These are phyloP conservation scores for Fusarium sambucinum DNA, from an alignment of 2,329 filamentous ascomycete species.

Conservation along the genomic window DNA sequence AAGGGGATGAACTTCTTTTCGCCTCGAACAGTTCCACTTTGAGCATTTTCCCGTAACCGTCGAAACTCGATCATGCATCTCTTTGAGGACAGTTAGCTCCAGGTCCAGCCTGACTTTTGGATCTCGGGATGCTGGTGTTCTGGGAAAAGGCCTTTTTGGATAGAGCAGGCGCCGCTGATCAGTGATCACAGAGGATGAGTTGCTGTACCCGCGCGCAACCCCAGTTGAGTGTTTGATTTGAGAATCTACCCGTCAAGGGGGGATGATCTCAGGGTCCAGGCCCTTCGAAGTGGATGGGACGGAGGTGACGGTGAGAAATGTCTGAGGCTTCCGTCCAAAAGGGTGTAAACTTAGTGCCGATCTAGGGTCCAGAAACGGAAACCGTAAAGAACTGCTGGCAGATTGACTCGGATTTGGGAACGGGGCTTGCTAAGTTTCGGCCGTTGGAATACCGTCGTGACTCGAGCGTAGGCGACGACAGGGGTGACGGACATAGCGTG, in stretches of 20 bases:
- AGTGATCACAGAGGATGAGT: constrained; percentile 29
- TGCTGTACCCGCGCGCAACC: constrained; percentile 40
- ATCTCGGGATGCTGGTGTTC: neutral
- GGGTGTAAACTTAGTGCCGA: constrained; percentile 35
- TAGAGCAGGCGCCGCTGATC: constrained; percentile 29
- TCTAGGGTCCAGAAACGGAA: constrained; percentile 16
- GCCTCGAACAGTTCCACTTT: constrained; percentile 27
- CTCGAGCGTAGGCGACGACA: constrained; percentile 8
- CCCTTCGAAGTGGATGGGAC: constrained; percentile 43
- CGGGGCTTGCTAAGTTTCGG: constrained; percentile 21
- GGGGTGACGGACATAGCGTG: neutral
- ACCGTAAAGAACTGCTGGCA: constrained; percentile 35
- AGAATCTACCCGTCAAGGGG: constrained; percentile 38
- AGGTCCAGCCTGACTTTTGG: neutral
- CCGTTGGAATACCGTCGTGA: constrained; percentile 4
- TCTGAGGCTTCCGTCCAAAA: constrained; percentile 17
- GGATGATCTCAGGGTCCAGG: constrained; percentile 47
- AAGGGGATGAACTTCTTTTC: constrained; percentile 32
- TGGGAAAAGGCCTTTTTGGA: neutral
- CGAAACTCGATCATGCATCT: constrained; percentile 12
- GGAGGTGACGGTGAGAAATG: constrained; percentile 35
- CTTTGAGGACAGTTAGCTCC: neutral
- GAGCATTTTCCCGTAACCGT: constrained; percentile 7
- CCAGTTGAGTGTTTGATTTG: constrained; percentile 38
- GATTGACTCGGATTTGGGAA: constrained; percentile 14